phyloP scores from a whole-genome alignment of 768 basidiomycete genomes.

The Pleurotus tuber-regium region DNA sequence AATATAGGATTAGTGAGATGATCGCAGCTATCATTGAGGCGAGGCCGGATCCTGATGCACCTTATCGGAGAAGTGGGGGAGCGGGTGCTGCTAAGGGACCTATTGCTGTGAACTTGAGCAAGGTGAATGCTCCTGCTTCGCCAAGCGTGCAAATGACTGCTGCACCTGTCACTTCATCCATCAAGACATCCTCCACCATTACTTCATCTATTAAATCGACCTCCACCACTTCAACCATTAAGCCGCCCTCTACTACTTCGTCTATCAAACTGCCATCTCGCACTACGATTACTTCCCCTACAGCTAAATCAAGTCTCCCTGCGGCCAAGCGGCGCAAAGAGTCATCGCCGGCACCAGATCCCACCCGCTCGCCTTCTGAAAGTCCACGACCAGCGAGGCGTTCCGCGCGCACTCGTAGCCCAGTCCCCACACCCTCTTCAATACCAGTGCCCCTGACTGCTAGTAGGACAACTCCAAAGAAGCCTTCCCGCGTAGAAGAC shows the following conservation, averaged over 20 bases:
- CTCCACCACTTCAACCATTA: constrained; percentile 24
- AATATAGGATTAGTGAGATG: constrained; percentile 61
- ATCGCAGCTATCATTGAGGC: constrained; percentile 69
- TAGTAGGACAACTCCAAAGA: constrained; percentile 23
- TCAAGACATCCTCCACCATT: constrained; percentile 16
- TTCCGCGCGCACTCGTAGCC: background rate
- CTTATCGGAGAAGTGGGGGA: constrained; percentile 72
- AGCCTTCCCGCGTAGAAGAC: constrained; percentile 17
- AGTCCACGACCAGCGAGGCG: constrained; percentile 18
- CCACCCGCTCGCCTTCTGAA: constrained; percentile 16
- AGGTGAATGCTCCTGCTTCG: constrained; percentile 23
- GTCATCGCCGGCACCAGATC: constrained; percentile 37
- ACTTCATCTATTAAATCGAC: constrained; percentile 12
- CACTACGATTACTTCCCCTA: constrained; percentile 21
- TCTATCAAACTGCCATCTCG: constrained; percentile 43
- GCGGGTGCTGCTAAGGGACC: constrained; percentile 22
- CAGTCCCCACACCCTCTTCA: constrained; percentile 39
- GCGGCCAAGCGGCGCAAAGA: constrained; percentile 67
- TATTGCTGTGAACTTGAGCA: constrained; percentile 24
- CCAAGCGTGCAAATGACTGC: constrained; percentile 24
- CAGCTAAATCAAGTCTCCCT: constrained; percentile 30
- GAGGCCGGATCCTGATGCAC: constrained; percentile 70
- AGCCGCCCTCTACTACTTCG: constrained; percentile 18
- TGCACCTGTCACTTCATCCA: constrained; percentile 32
- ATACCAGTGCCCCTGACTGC: constrained; percentile 39